phyloP scores from a whole-genome alignment of 371 early-diverging fungal genomes.

The Dinochytrium kinnereticum region DNA sequence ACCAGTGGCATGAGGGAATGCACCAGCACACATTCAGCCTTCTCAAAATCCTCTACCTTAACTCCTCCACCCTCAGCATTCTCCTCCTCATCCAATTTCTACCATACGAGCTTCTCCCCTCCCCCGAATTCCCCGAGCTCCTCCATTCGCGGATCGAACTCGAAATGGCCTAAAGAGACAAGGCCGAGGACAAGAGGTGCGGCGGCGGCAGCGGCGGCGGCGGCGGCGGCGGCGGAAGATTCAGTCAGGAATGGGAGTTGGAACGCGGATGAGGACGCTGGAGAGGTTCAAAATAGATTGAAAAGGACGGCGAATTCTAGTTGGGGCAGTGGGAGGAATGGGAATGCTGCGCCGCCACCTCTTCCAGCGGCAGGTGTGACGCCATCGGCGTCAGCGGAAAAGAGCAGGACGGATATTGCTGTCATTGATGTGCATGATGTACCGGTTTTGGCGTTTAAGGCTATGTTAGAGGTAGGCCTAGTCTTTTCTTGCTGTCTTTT shows the following conservation, averaged over 20 bases:
- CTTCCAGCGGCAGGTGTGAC: background rate
- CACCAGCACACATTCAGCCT: no score
- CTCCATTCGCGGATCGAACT: no score
- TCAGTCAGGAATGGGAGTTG: no score
- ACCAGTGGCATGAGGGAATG: conserved; percentile 15
- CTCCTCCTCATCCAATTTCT: background rate
- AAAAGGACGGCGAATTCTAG: background rate
- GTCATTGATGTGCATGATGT: conserved; percentile 5
- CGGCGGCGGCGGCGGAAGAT: background rate
- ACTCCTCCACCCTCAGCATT: background rate
- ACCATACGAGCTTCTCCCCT: background rate
- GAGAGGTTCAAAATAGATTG: background rate
- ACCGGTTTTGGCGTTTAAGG: conserved; percentile 3
- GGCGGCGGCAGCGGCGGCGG: background rate
- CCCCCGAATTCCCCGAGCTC: no score
- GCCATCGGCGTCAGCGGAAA: background rate
- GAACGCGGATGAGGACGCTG: background rate
- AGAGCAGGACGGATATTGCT: background rate
- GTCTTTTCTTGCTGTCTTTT: background rate
- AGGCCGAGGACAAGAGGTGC: background rate
- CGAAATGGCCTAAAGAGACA: background rate
- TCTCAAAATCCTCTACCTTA: background rate
- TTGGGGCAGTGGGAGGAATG: conserved; percentile 14
- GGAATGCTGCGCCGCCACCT: conserved; percentile 7
- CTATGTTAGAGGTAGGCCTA: conserved; percentile 14